Evolutionary conservation across 179 eudicot genomes (phyloP).

Genomic region (Actinidia arguta): DNA sequence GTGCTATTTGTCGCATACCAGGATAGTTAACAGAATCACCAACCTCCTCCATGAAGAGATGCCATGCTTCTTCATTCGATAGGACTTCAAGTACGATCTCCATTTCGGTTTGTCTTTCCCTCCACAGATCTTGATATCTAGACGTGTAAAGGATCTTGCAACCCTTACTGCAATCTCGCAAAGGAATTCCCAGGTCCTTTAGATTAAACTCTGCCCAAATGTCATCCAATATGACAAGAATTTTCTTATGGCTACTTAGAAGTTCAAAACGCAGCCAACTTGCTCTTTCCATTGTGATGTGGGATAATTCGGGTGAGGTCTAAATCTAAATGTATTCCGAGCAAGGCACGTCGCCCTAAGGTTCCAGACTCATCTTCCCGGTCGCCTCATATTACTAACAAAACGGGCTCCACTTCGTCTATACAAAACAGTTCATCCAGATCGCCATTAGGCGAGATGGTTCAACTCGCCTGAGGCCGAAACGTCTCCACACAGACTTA

Average conservation of each 20-base stretch:
- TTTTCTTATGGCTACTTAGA: slow-evolving; percentile 21
- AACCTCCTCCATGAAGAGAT: slow-evolving; percentile 21
- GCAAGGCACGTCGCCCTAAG: too few species aligned
- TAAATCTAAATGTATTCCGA: too few species aligned
- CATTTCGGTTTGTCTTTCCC: slow-evolving; percentile 3
- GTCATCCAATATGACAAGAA: slow-evolving; percentile 52
- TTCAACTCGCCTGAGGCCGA: too few species aligned
- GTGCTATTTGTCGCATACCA: background rate
- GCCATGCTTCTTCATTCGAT: background rate
- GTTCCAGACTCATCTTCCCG: too few species aligned
- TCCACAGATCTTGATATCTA: slow-evolving; percentile 27
- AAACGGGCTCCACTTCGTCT: too few species aligned
- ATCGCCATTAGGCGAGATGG: too few species aligned
- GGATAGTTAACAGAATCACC: background rate
- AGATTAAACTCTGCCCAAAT: slow-evolving; percentile 47
- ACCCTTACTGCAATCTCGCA: slow-evolving; percentile 18
- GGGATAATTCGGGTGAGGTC: too few species aligned
- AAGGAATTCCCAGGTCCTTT: slow-evolving; percentile 40
- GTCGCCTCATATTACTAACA: too few species aligned
- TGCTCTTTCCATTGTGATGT: slow-evolving; percentile 32
- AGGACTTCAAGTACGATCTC: slow-evolving; percentile 8
- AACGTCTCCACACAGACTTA: too few species aligned
- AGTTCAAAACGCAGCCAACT: slow-evolving; percentile 33
- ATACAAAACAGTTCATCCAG: too few species aligned
- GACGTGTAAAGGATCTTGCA: slow-evolving; percentile 40